These are phyloP conservation scores for Trichoderma sp. DNA, from an alignment of 2,329 filamentous ascomycete genomes.

Conservation along the genomic window DNA sequence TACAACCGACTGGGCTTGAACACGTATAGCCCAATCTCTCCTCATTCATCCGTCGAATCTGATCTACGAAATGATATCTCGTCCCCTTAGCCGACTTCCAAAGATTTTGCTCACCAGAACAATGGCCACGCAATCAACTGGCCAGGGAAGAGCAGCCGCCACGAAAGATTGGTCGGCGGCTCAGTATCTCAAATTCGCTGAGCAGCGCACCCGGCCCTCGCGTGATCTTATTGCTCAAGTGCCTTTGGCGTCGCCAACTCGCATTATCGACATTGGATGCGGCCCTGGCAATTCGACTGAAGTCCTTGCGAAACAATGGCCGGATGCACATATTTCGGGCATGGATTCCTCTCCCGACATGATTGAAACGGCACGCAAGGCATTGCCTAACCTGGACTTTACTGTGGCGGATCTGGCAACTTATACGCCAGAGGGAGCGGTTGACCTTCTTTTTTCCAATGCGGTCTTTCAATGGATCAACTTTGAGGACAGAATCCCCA, in stretches of 20 bases:
- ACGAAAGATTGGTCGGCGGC: constrained; percentile 49
- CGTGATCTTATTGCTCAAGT: constrained; percentile 53
- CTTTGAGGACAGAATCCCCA: constrained; percentile 40
- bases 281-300: constrained; percentile 59
- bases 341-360: constrained; percentile 57
- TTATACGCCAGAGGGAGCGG: constrained; percentile 34
- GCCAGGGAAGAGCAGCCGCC: not conserved
- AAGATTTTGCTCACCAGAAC: constrained; percentile 1
- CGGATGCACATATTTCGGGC: constrained; percentile 45
- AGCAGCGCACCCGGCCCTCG: constrained; percentile 52
- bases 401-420: constrained; percentile 44
- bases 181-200: constrained; percentile 56
- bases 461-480: constrained; percentile 60
- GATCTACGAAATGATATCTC: not conserved
- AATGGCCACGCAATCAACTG: constrained; percentile 8
- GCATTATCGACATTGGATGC: constrained; percentile 58
- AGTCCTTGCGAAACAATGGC: constrained; percentile 47
- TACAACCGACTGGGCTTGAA: not conserved
- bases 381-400: constrained; percentile 45
- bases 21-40: not conserved
- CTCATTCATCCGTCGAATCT: not conserved
- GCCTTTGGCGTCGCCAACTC: constrained; percentile 38
- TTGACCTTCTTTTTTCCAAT: constrained; percentile 54
- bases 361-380: constrained; percentile 47
- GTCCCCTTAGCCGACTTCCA: not conserved